Evolutionary conservation across 305 asterid genomes (phyloP).

Genomic region (Rubia tinctorum): DNA sequence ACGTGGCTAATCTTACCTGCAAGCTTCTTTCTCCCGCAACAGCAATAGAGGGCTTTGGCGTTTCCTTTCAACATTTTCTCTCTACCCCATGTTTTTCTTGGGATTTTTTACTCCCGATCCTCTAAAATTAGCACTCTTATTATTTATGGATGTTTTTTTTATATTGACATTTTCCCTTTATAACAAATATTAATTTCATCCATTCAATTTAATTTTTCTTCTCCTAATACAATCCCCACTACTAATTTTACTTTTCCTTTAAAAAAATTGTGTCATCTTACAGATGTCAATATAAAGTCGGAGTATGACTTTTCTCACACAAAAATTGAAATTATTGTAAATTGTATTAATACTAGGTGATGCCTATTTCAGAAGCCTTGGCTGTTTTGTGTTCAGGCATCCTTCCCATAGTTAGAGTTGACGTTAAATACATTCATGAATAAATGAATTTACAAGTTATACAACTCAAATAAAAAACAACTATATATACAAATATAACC

Average conservation of each 20-base stretch:
- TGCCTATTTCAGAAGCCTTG: not conserved
- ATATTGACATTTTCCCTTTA: no score
- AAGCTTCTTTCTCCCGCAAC: conserved; percentile 16
- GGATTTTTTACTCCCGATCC: no score
- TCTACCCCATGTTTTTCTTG: conserved; percentile 15
- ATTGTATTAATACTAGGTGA: not conserved
- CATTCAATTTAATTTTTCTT: no score
- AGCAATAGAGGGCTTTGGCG: conserved; percentile 16
- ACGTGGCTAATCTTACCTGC: conserved; percentile 46
- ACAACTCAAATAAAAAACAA: no score
- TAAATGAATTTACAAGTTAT: not conserved
- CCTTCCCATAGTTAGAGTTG: not conserved
- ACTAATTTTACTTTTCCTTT: no score
- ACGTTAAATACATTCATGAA: not conserved
- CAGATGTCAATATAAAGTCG: no score
- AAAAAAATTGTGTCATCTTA: no score
- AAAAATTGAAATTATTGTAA: not conserved
- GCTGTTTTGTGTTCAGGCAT: conserved; percentile 6
- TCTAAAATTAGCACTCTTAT: no score
- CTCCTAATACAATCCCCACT: no score
- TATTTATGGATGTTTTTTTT: no score
- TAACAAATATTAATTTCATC: no score
- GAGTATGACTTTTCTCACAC: not conserved
- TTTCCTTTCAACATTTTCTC: conserved; percentile 19
- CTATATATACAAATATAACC: no score